These are phyloP conservation scores for Pythium sp. DNA, from an alignment of 352 stramenopile genomes.

Conservation along the genomic window DNA sequence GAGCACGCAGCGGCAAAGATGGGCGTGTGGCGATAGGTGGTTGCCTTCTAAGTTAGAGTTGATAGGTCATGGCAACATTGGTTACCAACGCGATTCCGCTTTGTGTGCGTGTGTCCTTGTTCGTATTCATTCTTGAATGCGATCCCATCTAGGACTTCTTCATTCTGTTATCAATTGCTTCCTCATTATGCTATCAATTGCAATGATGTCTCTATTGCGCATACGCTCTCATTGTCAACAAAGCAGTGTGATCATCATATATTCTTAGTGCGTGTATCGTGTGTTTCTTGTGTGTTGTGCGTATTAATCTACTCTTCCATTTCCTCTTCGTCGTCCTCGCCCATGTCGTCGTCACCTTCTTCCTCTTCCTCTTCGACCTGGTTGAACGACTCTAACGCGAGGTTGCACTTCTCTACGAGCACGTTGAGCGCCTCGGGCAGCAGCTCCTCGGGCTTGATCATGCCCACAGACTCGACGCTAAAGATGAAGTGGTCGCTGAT, in stretches of 20 bases:
- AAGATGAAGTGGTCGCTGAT: constrained; percentile 98
- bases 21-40: too few species aligned
- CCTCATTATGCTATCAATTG: neutral
- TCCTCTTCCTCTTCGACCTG: constrained; percentile 45
- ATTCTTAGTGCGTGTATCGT: constrained; percentile 13
- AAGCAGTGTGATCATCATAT: constrained; percentile 6
- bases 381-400: constrained; percentile 81
- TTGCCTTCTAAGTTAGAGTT: too few species aligned
- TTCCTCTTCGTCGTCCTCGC: constrained; percentile 53
- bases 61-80: too few species aligned
- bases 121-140: too few species aligned
- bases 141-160: too few species aligned
- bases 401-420: constrained; percentile 79
- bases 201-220: neutral
- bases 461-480: constrained; percentile 80
- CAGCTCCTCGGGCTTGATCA: constrained; percentile 85
- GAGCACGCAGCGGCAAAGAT: too few species aligned
- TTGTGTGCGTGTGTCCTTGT: too few species aligned
- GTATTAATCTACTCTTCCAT: constrained; percentile 23
- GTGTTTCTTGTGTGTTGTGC: constrained; percentile 10
- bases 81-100: too few species aligned
- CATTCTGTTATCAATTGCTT: neutral
- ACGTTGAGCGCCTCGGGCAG: constrained; percentile 77
- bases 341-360: constrained; percentile 44
- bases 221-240: neutral